Conservation (phyloP, 2,329 filamentous ascomycete species). For the Talaromyces albobiverticillius region DNA sequence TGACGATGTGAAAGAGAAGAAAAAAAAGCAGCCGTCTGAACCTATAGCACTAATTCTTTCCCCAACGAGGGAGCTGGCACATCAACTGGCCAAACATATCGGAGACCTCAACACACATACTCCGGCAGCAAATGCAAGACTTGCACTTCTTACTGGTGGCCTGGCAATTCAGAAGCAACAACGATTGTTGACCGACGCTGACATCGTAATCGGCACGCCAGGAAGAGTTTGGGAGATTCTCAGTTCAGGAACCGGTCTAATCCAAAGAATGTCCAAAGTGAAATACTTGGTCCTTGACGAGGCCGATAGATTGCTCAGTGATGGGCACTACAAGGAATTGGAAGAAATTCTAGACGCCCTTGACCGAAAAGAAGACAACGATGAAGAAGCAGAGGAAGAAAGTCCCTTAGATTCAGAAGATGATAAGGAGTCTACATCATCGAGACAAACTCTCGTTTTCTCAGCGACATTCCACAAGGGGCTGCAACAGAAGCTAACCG, state of each 20-base stretch:
- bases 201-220: slow-evolving; percentile 91
- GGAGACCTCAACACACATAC: slow-evolving; percentile 67
- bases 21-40: slow-evolving; percentile 38
- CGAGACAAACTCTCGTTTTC: slow-evolving; percentile 87
- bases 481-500: slow-evolving; percentile 84
- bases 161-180: slow-evolving; percentile 94
- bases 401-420: slow-evolving; percentile 35
- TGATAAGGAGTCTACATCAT: slow-evolving; percentile 21
- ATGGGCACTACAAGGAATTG: slow-evolving; percentile 93
- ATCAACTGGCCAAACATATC: slow-evolving; percentile 84
- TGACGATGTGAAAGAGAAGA: slow-evolving; percentile 29
- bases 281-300: slow-evolving; percentile 89
- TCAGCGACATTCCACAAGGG: slow-evolving; percentile 93
- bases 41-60: slow-evolving; percentile 80
- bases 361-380: slow-evolving; percentile 59
- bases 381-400: slow-evolving; percentile 27
- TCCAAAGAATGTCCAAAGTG: slow-evolving; percentile 68
- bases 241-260: slow-evolving; percentile 67
- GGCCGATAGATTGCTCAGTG: slow-evolving; percentile 84
- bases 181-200: slow-evolving; percentile 74
- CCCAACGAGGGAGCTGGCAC: slow-evolving; percentile 88
- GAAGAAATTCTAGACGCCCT: slow-evolving; percentile 81
- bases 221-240: slow-evolving; percentile 94
- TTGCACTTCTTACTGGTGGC: slow-evolving; percentile 90
- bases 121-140: slow-evolving; percentile 57